Percentiles rank a stretch among this genome's conserved stretches.
Conservation (phyloP, 352 stramenopile species). For the Thraustochytrium sp. region DNA sequence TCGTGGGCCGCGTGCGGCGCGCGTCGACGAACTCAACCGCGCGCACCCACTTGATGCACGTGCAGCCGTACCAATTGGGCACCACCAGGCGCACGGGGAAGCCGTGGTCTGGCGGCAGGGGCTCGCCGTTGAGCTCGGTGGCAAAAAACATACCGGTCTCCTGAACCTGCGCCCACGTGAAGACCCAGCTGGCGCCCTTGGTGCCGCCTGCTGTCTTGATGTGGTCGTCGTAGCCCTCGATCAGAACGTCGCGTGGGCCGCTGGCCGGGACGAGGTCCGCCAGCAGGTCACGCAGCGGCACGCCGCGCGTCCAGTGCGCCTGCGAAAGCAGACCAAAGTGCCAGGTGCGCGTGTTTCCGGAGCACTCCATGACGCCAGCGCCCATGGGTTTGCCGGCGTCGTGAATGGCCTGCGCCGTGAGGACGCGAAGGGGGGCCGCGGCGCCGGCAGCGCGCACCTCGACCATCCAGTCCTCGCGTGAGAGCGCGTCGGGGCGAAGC, state of each 20-base stretch:
- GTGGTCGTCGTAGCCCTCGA: slow-evolving; percentile 10
- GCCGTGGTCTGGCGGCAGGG: slow-evolving; percentile 77
- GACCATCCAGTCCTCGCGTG: background rate
- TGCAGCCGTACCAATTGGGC: slow-evolving; percentile 64
- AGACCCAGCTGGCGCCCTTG: background rate
- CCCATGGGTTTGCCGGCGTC: background rate
- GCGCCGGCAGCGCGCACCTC: background rate
- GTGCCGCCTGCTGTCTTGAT: background rate
- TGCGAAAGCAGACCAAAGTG: slow-evolving; percentile 16
- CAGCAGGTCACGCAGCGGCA: background rate
- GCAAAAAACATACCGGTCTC: slow-evolving; percentile 63
- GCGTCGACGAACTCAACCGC: background rate
- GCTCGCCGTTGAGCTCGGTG: slow-evolving; percentile 79
- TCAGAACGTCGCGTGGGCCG: background rate
- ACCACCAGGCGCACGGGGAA: slow-evolving; percentile 84
- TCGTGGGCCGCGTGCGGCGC: background rate
- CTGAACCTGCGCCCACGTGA: slow-evolving; percentile 5
- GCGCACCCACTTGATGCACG: background rate
- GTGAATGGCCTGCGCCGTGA: background rate
- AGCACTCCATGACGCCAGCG: slow-evolving; percentile 7
- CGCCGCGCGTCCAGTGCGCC: background rate
- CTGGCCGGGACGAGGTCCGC: background rate
- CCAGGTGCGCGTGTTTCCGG: background rate
- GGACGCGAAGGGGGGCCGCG: background rate
- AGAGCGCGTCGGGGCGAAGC: background rate